Base-by-base conservation (phyloP, 1,139 yeast species). In the Magnusiomyces fungicola region DNA sequence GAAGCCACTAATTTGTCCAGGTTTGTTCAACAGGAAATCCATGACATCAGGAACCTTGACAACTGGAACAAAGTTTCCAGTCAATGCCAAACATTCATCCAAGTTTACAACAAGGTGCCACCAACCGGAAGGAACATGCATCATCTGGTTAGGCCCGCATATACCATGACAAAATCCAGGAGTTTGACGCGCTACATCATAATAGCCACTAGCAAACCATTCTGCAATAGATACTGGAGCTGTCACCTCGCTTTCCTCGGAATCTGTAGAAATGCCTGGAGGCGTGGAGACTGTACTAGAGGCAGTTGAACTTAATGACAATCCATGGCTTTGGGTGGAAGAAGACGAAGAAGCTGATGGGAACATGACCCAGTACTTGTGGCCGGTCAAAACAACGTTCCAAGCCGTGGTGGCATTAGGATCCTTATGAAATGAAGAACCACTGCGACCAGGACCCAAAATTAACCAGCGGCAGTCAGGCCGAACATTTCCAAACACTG, bases 41-140 rank as follows among this genome's bases (percentile, higher is more conserved):
- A 86, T 68, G 1, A 81, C 94, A 40, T 74, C 70, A 12, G 56
- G 52, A 27, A 70, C 57, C 21, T 78, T 71, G 25, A 85, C 69
- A 48, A 79, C 77, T 0, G 96, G 95, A 4, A 87, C 92, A 65
- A 88, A 89, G 62, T 89, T 89, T 56, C 87, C 95, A 0, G 97
- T 89, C 59, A 88, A 68, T 33, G 70, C 70, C 0, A 96, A 90
- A 39, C 84, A 82, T 59, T 84, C 90, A 53, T 83, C 88, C 24
- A 89, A 62, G 60, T 89, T 89, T 23, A 88, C 85, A 24, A 89
- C 97, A 39, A 81, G 72, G 69, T 89, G 97, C 97, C 97, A 89
- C 97, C 97, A 89, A 1, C 95, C 95, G 21, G 90, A 75, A 2
- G 97, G 97, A 3, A 89, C 97, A 62, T 84, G 80, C 75, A 88